Evolutionary conservation across 192 early-diverging fungal species (phyloP), one percentile per base, ranked within the genome.

Genomic region (Irineochytrium annulatum): DNA sequence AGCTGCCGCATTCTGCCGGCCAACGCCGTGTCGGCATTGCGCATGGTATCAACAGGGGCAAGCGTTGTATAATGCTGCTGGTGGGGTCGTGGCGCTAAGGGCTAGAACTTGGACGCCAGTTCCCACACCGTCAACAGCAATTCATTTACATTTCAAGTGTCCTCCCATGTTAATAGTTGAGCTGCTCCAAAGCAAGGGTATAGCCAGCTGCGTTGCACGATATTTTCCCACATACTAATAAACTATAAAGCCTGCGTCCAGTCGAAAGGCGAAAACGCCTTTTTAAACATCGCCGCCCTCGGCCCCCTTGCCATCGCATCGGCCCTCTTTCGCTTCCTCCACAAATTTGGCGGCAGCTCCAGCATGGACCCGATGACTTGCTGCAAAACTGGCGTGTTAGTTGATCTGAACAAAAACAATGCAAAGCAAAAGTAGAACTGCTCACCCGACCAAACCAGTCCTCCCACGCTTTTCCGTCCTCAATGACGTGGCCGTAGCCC

Each of bases 401-500:
- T 31, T 59, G 24, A 65, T 52, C 22, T 60, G 37, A 4, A 48
- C 27, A 51, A 28, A 39, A 51, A 43, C 43, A 52, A 54, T 57
- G n/a, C n/a, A n/a, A n/a, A n/a, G n/a, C n/a, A 57, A 46, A 57
- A 44, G 31, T 54, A 46, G 55, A 57, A 48, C 28, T 30, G 29
- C 67, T 55, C 55, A 80, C 80, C 57, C 77, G 85, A 4, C 89
- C 96, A 72, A 98, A 94, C 79, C 89, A 95, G 17, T 78, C 80
- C 34, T 82, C 83, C 70, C 93, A 98, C 28, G 70, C 55, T n/a
- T 85, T 77, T 1, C 78, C 64, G 43, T 92, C 84, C 60, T 99
- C 96, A 77, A 99, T 99, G 19, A 99, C 90, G 71, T 99, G 96
- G 3, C 94, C 96, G 58, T 86, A 82, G 1, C 96, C 93, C 31